These are phyloP conservation scores for Paramecium primaurelia DNA, from an alignment of 73 alveolate species.

Conservation along the genomic window DNA sequence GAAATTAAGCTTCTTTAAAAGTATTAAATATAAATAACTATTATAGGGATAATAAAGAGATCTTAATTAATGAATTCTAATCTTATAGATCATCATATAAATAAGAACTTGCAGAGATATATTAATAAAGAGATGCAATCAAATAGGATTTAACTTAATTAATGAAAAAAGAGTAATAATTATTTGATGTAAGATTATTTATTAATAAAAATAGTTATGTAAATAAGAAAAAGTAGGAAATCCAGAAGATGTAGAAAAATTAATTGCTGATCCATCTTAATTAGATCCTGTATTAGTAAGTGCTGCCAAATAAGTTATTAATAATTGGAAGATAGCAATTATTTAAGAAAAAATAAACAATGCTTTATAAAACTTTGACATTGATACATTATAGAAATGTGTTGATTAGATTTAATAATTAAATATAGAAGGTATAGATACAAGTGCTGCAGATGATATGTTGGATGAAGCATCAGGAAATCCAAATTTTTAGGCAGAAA, in stretches of 20 bases:
- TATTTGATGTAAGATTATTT: conserved; percentile 21
- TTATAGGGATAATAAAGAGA: conserved; percentile 36
- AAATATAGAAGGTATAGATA: conserved; percentile 53
- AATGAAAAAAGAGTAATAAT: conserved; percentile 37
- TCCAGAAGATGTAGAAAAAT: conserved; percentile 54
- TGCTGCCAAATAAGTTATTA: conserved; percentile 48
- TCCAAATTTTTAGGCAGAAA: conserved; percentile 41
- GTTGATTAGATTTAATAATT: conserved; percentile 37
- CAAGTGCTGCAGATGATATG: conserved; percentile 63
- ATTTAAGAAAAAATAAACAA: conserved; percentile 45
- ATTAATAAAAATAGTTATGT: neutral
- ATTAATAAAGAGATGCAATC: conserved; percentile 30
- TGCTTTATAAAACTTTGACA: conserved; percentile 25
- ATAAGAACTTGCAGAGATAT: conserved; percentile 8
- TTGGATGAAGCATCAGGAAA: conserved; percentile 56
- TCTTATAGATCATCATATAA: conserved; percentile 9
- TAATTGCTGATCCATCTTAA: conserved; percentile 48
- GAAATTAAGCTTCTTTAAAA: conserved; percentile 39
- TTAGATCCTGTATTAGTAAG: conserved; percentile 21
- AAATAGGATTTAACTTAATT: conserved; percentile 18
- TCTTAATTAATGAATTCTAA: neutral
- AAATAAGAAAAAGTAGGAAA: conserved; percentile 54
- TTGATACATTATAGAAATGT: conserved; percentile 46
- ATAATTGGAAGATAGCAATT: conserved; percentile 47
- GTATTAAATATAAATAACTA: neutral